Evolutionary conservation across 306 rosid species (phyloP), one percentile per base, ranked within the genome.

Genomic region (Vigna hirtella): DNA sequence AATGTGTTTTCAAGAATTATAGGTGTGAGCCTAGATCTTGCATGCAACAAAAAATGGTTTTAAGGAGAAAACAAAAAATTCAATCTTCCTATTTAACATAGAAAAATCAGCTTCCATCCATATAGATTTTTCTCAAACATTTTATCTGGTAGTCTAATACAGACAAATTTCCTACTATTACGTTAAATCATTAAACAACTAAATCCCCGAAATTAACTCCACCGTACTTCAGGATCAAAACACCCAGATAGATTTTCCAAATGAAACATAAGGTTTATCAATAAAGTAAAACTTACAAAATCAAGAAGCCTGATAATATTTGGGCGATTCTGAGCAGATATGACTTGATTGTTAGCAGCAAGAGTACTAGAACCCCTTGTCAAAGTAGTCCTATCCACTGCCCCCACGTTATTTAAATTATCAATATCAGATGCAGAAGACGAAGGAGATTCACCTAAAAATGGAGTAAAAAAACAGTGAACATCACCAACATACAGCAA

Each of bases 391-490:
- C 73, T 90, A 64, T 86, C 89, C 59, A 53, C 66, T 12, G 56
- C 76, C 58, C 43, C 82, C 67, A 80, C 88, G 71, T 84, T 86
- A 78, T 82, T 85, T 51, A 87, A 79, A 83, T 88, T 84, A 82
- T 86, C 94, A 47, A 88, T 76, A 81, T 90, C 94, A 28, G 90
- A 88, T 59, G 89, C 89, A 70, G 91, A 90, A 55, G 90, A 86
- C 0, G 88, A 89, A 76, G 89, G 94, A 53, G 90, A 88, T 73
- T 84, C 94, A 55, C 87, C 94, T 90, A 75, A 72, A 76, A 77
- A 72, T 67, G 51, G 18, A 74, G 68, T 64, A 20, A 70, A 73
- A 40, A 70, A 26, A 24, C 11, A 55, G 51, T 57, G 18, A 78
- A 61, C 58, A 58, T 42, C 51, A 79, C 42, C 70, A 72, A 36